Percentiles rank a stretch among this genome's conserved stretches.
phyloP scores from a whole-genome alignment of 2,329 filamentous ascomycete genomes.

The Teratosphaeriaceae sp. region DNA sequence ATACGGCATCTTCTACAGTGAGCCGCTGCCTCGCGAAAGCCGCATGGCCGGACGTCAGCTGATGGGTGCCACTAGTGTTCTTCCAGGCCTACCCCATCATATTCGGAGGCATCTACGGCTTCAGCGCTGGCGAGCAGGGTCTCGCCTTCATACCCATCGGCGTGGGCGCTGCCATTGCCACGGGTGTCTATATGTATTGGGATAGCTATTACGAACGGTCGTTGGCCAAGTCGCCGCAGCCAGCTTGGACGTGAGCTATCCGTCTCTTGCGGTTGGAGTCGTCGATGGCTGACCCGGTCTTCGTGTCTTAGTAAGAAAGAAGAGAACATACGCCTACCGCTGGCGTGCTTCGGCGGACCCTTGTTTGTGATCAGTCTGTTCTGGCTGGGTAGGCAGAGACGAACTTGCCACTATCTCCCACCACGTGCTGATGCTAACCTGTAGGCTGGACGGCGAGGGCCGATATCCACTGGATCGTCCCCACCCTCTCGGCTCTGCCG shows the following conservation, averaged over 20 bases:
- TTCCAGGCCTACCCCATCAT: constrained; percentile 68
- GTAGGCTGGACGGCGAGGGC: constrained; percentile 15
- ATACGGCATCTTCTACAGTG: constrained; percentile 59
- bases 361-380: constrained; percentile 40
- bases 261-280: no score
- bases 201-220: constrained; percentile 54
- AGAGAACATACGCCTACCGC: constrained; percentile 62
- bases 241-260: constrained; percentile 56
- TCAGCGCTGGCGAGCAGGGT: constrained; percentile 58
- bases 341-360: constrained; percentile 65
- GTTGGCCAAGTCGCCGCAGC: constrained; percentile 33
- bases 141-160: constrained; percentile 64
- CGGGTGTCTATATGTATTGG: constrained; percentile 59
- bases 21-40: constrained; percentile 7
- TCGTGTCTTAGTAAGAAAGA: constrained; percentile 52
- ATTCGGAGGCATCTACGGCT: constrained; percentile 56
- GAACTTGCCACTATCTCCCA: constrained; percentile 30
- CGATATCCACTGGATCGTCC: constrained; percentile 39
- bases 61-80: constrained; percentile 42
- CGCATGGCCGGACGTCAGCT: constrained; percentile 47
- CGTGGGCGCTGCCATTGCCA: constrained; percentile 52
- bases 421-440: constrained; percentile 26
- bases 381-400: constrained; percentile 35
- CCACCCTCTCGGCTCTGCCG: constrained; percentile 34
- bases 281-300: no score